phyloP scores from a whole-genome alignment of 148 eudicot species.

The Rhododendron henanense region DNA sequence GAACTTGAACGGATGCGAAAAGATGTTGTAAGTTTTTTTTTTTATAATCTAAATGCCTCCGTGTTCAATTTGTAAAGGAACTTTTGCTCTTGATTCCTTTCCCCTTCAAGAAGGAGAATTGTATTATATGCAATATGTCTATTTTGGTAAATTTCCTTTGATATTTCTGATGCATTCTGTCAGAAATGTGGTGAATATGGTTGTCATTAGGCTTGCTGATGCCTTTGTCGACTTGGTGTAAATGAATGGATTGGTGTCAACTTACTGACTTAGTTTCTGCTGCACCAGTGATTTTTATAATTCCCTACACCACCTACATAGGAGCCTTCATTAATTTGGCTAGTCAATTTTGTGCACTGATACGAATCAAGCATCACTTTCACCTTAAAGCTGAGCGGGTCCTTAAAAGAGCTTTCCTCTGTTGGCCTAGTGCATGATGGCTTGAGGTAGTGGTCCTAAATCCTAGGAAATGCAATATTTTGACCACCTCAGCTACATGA shows the following conservation, averaged over 20 bases:
- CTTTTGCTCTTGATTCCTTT: not conserved
- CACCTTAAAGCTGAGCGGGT: not conserved
- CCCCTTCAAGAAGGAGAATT: not conserved
- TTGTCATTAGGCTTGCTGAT: not conserved
- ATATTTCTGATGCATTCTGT: not conserved
- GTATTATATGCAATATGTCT: not conserved
- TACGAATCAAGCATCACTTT: not conserved
- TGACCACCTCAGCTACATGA: not conserved
- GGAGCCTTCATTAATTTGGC: not conserved
- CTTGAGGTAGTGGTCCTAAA: not conserved
- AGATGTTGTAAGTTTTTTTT: conserved; percentile 67
- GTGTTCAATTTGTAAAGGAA: not conserved
- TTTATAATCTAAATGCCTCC: not conserved
- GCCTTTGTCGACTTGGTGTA: not conserved
- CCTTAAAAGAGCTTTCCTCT: not conserved
- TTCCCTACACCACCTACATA: not conserved
- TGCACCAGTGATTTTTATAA: not conserved
- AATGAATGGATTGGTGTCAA: not conserved
- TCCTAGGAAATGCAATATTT: not conserved
- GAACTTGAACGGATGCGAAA: conserved; percentile 60
- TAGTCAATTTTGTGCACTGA: not conserved
- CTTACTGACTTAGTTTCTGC: not conserved
- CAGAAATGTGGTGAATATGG: not conserved
- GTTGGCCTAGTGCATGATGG: not conserved
- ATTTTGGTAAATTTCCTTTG: not conserved